phyloP scores from a whole-genome alignment of 1,139 yeast species.

The Yarrowia galli region DNA sequence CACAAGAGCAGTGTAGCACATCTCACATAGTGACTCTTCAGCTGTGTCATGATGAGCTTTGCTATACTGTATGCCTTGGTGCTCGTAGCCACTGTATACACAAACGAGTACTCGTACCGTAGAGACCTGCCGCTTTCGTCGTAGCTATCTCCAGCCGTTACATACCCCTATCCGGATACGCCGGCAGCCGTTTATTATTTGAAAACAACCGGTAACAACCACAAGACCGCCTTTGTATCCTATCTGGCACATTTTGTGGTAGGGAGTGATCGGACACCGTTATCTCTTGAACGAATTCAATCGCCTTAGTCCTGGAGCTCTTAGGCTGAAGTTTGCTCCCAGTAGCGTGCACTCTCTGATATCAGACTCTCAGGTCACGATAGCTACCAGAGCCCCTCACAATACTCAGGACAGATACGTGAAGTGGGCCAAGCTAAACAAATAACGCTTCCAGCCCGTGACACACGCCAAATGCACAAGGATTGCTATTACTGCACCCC shows the following conservation, averaged over 20 bases:
- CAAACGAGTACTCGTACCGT: no score
- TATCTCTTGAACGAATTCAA: not conserved
- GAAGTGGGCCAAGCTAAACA: not conserved
- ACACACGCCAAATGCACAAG: not conserved
- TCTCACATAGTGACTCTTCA: no score
- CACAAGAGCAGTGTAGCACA: no score
- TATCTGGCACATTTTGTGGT: no score
- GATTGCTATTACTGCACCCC: not conserved
- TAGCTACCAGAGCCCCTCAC: not conserved
- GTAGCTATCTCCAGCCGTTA: not conserved
- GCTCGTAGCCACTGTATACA: no score
- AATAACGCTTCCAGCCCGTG: not conserved
- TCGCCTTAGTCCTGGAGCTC: not conserved
- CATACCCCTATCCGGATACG: not conserved
- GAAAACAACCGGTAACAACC: not conserved
- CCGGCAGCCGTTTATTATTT: not conserved
- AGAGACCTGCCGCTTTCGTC: no score
- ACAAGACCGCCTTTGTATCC: no score
- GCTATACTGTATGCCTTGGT: no score
- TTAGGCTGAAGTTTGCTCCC: not conserved
- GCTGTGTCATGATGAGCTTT: no score
- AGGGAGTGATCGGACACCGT: not conserved
- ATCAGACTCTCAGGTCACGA: not conserved
- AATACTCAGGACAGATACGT: not conserved
- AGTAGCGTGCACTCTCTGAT: not conserved